These are phyloP conservation scores for Cystofilobasidium ferigula DNA, from an alignment of 768 basidiomycete genomes.

Conservation along the genomic window DNA sequence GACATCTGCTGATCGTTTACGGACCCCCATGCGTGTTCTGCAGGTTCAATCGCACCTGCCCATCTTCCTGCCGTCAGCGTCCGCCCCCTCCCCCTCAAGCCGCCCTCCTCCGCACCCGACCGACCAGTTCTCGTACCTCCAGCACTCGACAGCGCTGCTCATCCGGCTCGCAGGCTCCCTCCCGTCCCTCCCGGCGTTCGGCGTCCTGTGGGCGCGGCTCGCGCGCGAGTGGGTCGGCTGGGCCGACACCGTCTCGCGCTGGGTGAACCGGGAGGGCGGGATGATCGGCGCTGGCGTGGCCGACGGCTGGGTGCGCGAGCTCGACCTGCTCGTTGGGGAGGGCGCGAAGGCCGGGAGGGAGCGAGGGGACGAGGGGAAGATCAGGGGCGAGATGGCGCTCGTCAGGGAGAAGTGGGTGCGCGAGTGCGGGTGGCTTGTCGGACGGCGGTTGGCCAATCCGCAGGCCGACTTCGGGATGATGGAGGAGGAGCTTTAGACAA, in stretches of 20 bases:
- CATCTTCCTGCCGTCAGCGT: slow-evolving; percentile 11
- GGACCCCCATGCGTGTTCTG: background rate
- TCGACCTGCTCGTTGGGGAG: slow-evolving; percentile 10
- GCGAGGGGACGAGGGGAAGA: background rate
- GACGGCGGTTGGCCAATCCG: background rate
- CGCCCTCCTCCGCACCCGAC: slow-evolving; percentile 13
- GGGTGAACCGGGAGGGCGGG: slow-evolving; percentile 18
- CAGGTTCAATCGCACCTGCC: slow-evolving; percentile 24
- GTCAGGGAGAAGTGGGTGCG: slow-evolving; percentile 16
- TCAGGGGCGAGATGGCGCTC: slow-evolving; percentile 10
- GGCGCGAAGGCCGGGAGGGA: background rate
- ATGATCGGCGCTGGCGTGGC: slow-evolving; percentile 21
- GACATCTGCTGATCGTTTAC: background rate
- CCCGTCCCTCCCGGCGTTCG: background rate
- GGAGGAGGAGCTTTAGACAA: slow-evolving; percentile 13
- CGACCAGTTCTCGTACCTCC: slow-evolving; percentile 16
- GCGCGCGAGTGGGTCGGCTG: slow-evolving; percentile 19
- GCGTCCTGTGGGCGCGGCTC: slow-evolving; percentile 17
- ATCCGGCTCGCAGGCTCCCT: slow-evolving; percentile 12
- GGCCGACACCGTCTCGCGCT: background rate
- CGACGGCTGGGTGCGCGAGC: slow-evolving; percentile 17
- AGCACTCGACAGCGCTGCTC: slow-evolving; percentile 7
- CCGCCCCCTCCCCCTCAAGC: background rate
- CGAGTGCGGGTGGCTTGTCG: slow-evolving; percentile 17
- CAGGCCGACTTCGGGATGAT: slow-evolving; percentile 12